Evolutionary conservation across 106 monocot species (phyloP).

Genomic region (Dactylorhiza incarnata): DNA sequence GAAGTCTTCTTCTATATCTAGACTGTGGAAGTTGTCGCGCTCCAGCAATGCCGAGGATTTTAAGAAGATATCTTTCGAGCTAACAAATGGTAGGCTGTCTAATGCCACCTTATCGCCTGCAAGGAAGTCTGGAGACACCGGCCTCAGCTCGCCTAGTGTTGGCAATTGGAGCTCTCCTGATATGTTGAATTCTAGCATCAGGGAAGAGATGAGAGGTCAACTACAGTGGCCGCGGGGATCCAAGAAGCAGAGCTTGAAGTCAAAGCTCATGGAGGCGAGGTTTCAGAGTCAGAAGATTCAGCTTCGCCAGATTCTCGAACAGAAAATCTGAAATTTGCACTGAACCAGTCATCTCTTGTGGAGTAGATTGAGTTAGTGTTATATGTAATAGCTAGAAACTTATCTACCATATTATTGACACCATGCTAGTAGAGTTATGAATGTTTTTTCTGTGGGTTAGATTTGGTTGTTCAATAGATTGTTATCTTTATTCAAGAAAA

Average conservation of each 20-base stretch:
- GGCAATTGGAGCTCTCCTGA: conserved; percentile 41
- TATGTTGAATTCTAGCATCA: conserved; percentile 26
- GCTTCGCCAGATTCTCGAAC: conserved; percentile 64
- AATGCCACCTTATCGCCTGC: conserved; percentile 31
- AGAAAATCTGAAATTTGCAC: conserved; percentile 38
- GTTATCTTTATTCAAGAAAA: not conserved
- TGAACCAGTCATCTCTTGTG: not conserved
- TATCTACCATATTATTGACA: not conserved
- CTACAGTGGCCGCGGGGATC: conserved; percentile 41
- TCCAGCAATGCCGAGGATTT: conserved; percentile 14
- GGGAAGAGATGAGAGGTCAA: conserved; percentile 38
- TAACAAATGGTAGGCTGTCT: conserved; percentile 26
- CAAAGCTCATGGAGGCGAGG: conserved; percentile 68
- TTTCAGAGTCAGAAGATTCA: conserved; percentile 61
- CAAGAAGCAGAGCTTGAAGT: conserved; percentile 63
- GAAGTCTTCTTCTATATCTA: conserved; percentile 48
- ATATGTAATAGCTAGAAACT: not conserved
- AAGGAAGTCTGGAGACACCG: conserved; percentile 19
- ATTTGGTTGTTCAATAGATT: not conserved
- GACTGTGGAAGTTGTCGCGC: conserved; percentile 68
- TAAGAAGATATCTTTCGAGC: conserved; percentile 21
- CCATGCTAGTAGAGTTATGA: not conserved
- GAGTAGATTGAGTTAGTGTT: not conserved
- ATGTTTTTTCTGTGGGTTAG: not conserved
- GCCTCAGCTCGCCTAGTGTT: conserved; percentile 28